phyloP scores from a whole-genome alignment of 2,329 filamentous ascomycete genomes.

The Fusarium nelsonii region DNA sequence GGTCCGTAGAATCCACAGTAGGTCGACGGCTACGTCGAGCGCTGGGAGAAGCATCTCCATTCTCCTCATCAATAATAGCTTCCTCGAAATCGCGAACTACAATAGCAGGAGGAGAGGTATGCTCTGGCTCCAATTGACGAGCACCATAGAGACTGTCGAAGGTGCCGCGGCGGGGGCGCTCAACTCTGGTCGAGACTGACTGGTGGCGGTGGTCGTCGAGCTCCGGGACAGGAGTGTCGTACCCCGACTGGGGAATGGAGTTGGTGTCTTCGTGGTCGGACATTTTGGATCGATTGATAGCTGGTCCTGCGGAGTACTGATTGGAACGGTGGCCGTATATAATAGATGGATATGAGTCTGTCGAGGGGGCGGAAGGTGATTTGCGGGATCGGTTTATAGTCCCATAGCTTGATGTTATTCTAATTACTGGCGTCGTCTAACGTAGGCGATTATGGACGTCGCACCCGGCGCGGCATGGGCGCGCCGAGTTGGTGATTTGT shows the following conservation, averaged over 20 bases:
- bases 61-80: slow-evolving; percentile 81
- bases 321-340: slow-evolving; percentile 21
- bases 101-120: slow-evolving; percentile 54
- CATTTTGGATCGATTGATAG: slow-evolving; percentile 63
- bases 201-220: slow-evolving; percentile 89
- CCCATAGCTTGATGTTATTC: slow-evolving; percentile 48
- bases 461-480: slow-evolving; percentile 55
- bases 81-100: slow-evolving; percentile 86
- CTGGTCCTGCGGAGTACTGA: slow-evolving; percentile 5
- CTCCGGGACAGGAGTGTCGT: slow-evolving; percentile 80
- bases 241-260: slow-evolving; percentile 69
- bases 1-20: slow-evolving; percentile 68
- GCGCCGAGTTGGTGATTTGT: slow-evolving; percentile 52
- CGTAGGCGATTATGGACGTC: slow-evolving; percentile 41
- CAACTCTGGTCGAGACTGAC: slow-evolving; percentile 67
- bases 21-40: slow-evolving; percentile 64
- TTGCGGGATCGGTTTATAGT: slow-evolving; percentile 49
- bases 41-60: slow-evolving; percentile 62
- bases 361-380: slow-evolving; percentile 33
- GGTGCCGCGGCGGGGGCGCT: slow-evolving; percentile 76
- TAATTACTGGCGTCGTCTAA: slow-evolving; percentile 28
- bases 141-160: slow-evolving; percentile 76
- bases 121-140: slow-evolving; percentile 59
- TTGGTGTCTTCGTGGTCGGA: slow-evolving; percentile 73
- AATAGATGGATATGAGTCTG: slow-evolving; percentile 20